Percentiles rank a stretch among this genome's conserved stretches.
These are phyloP conservation scores for Hordeum marinum DNA, from an alignment of 176 grass and related monocot species.

Conservation along the genomic window DNA sequence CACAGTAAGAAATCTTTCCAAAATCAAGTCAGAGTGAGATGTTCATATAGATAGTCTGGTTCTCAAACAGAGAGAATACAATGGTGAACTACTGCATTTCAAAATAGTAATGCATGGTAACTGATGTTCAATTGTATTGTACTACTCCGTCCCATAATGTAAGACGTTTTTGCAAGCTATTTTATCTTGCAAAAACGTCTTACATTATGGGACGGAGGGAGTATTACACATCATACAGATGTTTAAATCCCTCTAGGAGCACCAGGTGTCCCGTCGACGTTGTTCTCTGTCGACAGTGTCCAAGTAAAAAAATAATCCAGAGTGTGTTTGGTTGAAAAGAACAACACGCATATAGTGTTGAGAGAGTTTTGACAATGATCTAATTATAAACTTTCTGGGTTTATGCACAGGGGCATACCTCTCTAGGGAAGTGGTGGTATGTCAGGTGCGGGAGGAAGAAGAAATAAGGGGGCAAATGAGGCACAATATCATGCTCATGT, in stretches of 20 bases:
- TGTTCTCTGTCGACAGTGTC: neutral
- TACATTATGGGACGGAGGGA: too few species aligned
- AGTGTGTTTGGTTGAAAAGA: neutral
- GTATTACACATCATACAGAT: neutral
- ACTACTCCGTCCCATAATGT: too few species aligned
- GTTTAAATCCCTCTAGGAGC: neutral
- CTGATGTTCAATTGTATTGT: too few species aligned
- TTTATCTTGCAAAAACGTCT: too few species aligned
- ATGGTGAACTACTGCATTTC: neutral
- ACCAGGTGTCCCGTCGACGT: neutral
- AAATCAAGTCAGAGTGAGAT: neutral
- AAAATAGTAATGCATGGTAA: neutral
- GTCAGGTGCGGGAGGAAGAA: slow-evolving; percentile 33
- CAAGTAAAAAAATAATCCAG: neutral
- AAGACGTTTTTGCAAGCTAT: too few species aligned
- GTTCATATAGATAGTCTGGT: too few species aligned
- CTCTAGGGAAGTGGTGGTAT: slow-evolving; percentile 68
- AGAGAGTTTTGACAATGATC: neutral
- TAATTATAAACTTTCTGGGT: neutral
- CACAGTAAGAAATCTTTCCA: neutral
- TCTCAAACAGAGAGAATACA: neutral
- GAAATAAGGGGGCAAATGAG: slow-evolving; percentile 69
- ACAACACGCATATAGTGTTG: neutral
- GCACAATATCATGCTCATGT: slow-evolving; percentile 58
- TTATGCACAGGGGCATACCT: slow-evolving; percentile 29